Conservation (phyloP, 257 asterid genomes). For the Nyctanthes arbortristis region DNA sequence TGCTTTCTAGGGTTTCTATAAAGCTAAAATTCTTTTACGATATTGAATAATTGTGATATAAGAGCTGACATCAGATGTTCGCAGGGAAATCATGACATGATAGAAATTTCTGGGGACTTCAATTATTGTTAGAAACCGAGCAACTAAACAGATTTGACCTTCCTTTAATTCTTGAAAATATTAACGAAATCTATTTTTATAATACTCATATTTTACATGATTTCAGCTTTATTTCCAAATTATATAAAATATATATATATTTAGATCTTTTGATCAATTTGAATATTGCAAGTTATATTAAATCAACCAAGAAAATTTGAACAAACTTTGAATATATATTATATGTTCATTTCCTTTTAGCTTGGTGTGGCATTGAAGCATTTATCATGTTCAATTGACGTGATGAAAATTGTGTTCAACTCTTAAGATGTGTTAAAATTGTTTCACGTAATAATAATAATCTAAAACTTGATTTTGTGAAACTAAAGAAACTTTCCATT, state of each 20-base stretch:
- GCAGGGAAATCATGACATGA: conserved; percentile 13
- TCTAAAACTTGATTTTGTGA: no score
- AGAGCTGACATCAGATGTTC: conserved; percentile 19
- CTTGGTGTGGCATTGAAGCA: no score
- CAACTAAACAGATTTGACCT: background rate
- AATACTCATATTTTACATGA: background rate
- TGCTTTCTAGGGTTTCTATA: conserved; percentile 31
- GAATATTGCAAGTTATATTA: background rate
- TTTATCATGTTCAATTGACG: no score
- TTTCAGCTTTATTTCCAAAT: background rate
- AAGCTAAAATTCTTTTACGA: conserved; percentile 13
- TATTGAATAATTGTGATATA: background rate
- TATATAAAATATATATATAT: no score
- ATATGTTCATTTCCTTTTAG: no score
- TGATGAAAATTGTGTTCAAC: no score
- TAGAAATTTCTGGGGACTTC: background rate
- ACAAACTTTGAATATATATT: background rate
- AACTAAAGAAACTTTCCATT: no score
- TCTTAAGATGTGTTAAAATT: background rate
- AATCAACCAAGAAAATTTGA: background rate
- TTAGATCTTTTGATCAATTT: background rate
- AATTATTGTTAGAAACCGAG: background rate
- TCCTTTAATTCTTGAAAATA: background rate
- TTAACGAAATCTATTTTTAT: background rate
- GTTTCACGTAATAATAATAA: background rate